Conservation (phyloP, 257 asterid species). For the Jacaranda copaia region DNA sequence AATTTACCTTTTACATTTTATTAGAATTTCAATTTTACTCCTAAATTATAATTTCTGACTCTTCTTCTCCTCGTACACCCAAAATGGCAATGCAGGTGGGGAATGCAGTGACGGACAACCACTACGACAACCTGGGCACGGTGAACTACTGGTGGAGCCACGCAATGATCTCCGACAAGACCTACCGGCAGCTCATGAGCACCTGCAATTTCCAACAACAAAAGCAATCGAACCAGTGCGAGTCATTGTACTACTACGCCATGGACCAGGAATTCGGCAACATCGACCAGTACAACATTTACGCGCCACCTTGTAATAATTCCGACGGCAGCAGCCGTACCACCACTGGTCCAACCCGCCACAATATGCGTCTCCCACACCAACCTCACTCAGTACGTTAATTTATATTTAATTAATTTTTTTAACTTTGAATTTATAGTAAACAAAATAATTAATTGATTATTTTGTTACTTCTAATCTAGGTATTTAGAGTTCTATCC, state of each 20-base stretch:
- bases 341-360: slow-evolving; percentile 48
- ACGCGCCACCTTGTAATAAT: slow-evolving; percentile 82
- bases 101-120: slow-evolving; percentile 89
- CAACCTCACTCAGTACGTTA: slow-evolving; percentile 57
- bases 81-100: slow-evolving; percentile 65
- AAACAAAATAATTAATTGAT: neutral
- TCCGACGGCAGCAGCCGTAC: slow-evolving; percentile 54
- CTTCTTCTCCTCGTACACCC: too few species aligned
- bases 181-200: slow-evolving; percentile 74
- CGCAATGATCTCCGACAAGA: slow-evolving; percentile 96
- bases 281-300: slow-evolving; percentile 95
- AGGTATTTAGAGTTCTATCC: slow-evolving; percentile 50
- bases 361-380: slow-evolving; percentile 76
- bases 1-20: too few species aligned
- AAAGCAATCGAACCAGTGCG: slow-evolving; percentile 83
- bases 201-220: slow-evolving; percentile 75
- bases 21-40: too few species aligned
- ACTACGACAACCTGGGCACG: slow-evolving; percentile 93
- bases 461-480: neutral
- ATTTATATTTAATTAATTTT: too few species aligned
- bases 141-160: slow-evolving; percentile 99
- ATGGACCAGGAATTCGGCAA: slow-evolving; percentile 95
- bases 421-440: neutral
- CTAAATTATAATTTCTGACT: too few species aligned
- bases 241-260: slow-evolving; percentile 81